Evolutionary conservation across 2,329 filamentous ascomycete genomes (phyloP).

Genomic region (Microascus cirrosus): DNA sequence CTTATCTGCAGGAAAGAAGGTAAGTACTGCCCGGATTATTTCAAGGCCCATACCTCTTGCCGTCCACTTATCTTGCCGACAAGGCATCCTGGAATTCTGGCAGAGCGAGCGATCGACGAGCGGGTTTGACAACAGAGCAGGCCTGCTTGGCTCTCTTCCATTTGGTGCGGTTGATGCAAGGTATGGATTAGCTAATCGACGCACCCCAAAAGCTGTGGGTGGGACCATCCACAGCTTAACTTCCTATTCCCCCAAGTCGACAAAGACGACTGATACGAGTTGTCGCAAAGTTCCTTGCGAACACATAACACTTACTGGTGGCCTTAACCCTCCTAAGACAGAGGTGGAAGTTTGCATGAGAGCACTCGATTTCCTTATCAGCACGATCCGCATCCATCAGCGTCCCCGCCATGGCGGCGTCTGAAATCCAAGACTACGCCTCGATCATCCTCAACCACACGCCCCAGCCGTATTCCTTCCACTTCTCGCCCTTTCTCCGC

Average conservation of each 20-base stretch:
- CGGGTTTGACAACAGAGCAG: too few species aligned
- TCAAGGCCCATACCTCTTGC: too few species aligned
- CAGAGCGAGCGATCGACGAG: too few species aligned
- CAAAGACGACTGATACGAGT: not conserved
- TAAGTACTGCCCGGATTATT: too few species aligned
- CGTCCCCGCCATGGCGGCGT: constrained; percentile 9
- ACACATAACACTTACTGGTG: too few species aligned
- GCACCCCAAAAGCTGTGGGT: not conserved
- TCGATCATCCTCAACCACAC: constrained; percentile 45
- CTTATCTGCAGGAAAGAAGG: too few species aligned
- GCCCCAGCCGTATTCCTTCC: constrained; percentile 55
- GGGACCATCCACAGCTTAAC: not conserved
- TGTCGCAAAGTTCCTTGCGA: too few species aligned
- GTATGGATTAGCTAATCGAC: not conserved
- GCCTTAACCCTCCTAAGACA: too few species aligned
- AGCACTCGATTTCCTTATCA: not conserved
- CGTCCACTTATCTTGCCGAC: too few species aligned
- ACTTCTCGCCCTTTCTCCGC: constrained; percentile 77
- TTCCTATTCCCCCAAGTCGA: not conserved
- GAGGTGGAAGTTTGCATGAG: too few species aligned
- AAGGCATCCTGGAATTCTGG: too few species aligned
- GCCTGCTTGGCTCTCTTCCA: too few species aligned
- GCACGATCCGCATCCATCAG: not conserved
- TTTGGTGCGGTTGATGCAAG: not conserved
- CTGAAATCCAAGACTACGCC: constrained; percentile 17